A percentile compares a stretch with the other conserved stretches of the same genome.
phyloP scores from a whole-genome alignment of 2,329 filamentous ascomycete genomes.

The Juglanconis sp. region DNA sequence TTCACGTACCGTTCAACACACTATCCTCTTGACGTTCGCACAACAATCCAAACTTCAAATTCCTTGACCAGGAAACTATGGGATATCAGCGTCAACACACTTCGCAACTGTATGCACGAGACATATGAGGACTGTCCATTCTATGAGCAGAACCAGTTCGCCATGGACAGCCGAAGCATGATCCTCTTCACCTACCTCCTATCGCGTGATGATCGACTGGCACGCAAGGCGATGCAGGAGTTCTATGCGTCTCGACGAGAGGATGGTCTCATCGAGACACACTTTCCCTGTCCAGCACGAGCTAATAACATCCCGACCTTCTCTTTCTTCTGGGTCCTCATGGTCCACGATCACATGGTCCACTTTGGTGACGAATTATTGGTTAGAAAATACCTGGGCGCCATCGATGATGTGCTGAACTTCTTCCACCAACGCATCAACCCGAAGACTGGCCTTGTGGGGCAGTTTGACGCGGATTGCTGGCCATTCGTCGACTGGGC shows the following conservation, averaged over 20 bases:
- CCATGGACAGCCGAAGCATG: slow-evolving; percentile 23
- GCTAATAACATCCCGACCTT: slow-evolving; percentile 29
- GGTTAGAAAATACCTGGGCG: slow-evolving; percentile 14
- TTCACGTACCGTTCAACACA: slow-evolving; percentile 11
- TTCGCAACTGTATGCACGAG: slow-evolving; percentile 34
- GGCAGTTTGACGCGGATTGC: slow-evolving; percentile 21
- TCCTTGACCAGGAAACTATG: slow-evolving; percentile 23
- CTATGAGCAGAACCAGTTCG: slow-evolving; percentile 34
- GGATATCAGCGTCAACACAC: slow-evolving; percentile 29
- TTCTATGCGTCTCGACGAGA: slow-evolving; percentile 27
- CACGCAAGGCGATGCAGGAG: slow-evolving; percentile 31
- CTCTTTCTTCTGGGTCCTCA: slow-evolving; percentile 31
- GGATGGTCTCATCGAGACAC: slow-evolving; percentile 28
- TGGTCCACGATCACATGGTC: slow-evolving; percentile 29
- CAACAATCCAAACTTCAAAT: background rate
- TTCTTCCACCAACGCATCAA: slow-evolving; percentile 14
- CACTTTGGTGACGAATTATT: slow-evolving; percentile 28
- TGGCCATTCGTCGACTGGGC: slow-evolving; percentile 36
- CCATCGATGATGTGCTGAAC: slow-evolving; percentile 12
- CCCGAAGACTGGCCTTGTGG: slow-evolving; percentile 13
- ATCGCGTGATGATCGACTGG: slow-evolving; percentile 30
- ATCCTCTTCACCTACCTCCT: slow-evolving; percentile 31
- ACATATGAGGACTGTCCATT: slow-evolving; percentile 33
- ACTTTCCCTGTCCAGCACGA: slow-evolving; percentile 25
- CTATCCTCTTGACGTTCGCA: background rate